A percentile compares a stretch with the other conserved stretches of the same genome.
Conservation (phyloP, 2,329 filamentous ascomycete genomes). For the Nigrospora sphaerica region DNA sequence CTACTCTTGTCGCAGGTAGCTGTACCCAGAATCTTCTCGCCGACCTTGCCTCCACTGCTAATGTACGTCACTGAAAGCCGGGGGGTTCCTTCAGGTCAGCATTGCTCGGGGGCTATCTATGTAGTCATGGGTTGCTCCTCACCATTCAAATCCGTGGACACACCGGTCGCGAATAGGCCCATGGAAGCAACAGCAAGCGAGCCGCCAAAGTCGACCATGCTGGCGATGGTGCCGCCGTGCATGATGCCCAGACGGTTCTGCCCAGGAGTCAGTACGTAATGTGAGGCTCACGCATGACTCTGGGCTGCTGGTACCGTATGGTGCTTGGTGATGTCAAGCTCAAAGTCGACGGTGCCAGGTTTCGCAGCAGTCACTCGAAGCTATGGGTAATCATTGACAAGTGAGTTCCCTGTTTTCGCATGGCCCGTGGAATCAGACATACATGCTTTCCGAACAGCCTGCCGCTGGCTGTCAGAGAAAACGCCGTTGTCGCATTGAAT, state of each 20-base stretch:
- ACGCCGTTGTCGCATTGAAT: no score
- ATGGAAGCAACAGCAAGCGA: conserved; percentile 60
- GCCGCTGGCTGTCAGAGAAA: no score
- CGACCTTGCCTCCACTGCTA: conserved; percentile 48
- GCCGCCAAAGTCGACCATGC: conserved; percentile 62
- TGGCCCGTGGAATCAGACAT: conserved; percentile 7
- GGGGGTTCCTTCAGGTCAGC: no score
- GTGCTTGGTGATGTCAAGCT: conserved; percentile 65
- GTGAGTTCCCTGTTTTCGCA: not conserved
- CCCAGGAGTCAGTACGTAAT: no score
- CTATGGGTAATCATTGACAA: conserved; percentile 28
- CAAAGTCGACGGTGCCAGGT: conserved; percentile 66
- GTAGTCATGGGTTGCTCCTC: conserved; percentile 3
- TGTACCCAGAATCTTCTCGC: conserved; percentile 47
- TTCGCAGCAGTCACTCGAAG: conserved; percentile 59
- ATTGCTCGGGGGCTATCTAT: no score
- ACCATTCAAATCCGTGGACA: conserved; percentile 61
- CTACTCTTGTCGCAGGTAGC: conserved; percentile 57
- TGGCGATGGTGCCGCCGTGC: conserved; percentile 73
- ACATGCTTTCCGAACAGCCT: conserved; percentile 36
- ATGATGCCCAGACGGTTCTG: conserved; percentile 72
- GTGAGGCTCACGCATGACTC: no score
- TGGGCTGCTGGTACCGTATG: conserved; percentile 51
- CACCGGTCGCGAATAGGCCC: conserved; percentile 55
- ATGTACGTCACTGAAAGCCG: conserved; percentile 51